A percentile compares a stretch with the other conserved stretches of the same genome.
Evolutionary conservation across 1,284 basidiomycete species (phyloP).

Genomic region (Neonothopanus nambi): DNA sequence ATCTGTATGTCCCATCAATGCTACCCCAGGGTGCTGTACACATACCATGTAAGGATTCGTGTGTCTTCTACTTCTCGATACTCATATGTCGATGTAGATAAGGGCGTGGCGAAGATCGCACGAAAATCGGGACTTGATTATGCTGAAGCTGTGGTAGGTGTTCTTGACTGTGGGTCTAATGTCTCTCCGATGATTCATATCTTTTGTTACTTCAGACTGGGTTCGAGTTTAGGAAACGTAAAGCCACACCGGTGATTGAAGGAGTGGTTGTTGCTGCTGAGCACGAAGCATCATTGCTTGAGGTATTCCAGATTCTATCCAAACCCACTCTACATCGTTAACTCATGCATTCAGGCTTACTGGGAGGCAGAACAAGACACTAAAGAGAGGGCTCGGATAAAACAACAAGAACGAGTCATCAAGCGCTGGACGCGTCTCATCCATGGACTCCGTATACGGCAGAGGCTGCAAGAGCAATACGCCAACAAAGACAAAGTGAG

Average conservation of each 20-base stretch:
- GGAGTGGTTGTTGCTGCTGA: slow-evolving; percentile 89
- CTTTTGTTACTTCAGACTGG: slow-evolving; percentile 57
- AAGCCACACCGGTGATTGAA: slow-evolving; percentile 82
- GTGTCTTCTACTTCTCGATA: not conserved
- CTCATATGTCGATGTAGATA: slow-evolving; percentile 52
- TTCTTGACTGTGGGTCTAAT: slow-evolving; percentile 20
- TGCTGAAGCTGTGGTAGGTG: slow-evolving; percentile 88
- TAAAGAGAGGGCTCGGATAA: slow-evolving; percentile 74
- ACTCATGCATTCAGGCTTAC: slow-evolving; percentile 61
- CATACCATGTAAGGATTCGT: slow-evolving; percentile 73
- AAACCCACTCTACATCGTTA: not conserved
- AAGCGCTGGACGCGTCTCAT: slow-evolving; percentile 91
- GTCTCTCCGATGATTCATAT: not conserved
- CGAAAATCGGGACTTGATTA: slow-evolving; percentile 85
- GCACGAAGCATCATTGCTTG: slow-evolving; percentile 74
- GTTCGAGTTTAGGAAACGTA: slow-evolving; percentile 94
- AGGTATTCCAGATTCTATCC: slow-evolving; percentile 45
- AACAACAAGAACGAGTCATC: slow-evolving; percentile 78
- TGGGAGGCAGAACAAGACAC: slow-evolving; percentile 80
- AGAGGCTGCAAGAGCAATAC: slow-evolving; percentile 84
- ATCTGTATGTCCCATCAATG: slow-evolving; percentile 95
- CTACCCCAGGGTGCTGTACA: slow-evolving; percentile 86
- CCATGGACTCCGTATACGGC: slow-evolving; percentile 84
- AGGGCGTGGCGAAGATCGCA: slow-evolving; percentile 87
- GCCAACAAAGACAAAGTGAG: slow-evolving; percentile 43